Evolutionary conservation across 495 filamentous ascomycete species (phyloP).

Genomic region (Tetracladium setigerum): DNA sequence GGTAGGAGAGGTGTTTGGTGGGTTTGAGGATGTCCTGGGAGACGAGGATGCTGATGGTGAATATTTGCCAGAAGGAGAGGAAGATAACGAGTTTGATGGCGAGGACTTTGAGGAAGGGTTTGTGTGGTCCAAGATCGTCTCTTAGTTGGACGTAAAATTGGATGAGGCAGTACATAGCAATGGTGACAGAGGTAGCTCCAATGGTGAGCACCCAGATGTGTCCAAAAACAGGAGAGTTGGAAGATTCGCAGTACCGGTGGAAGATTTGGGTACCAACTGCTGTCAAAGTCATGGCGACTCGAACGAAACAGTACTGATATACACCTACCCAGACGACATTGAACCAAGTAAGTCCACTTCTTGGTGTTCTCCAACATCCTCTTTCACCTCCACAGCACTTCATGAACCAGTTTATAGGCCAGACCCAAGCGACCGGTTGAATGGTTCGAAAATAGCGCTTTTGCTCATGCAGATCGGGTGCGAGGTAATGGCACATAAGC

Average conservation of each 20-base stretch:
- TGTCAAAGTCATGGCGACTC: slow-evolving; percentile 75
- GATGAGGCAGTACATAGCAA: slow-evolving; percentile 90
- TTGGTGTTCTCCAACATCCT: slow-evolving; percentile 64
- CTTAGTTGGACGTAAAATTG: slow-evolving; percentile 81
- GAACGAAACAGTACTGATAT: slow-evolving; percentile 87
- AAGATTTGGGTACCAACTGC: slow-evolving; percentile 65
- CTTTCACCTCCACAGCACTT: slow-evolving; percentile 58
- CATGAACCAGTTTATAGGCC: slow-evolving; percentile 62
- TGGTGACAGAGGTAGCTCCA: slow-evolving; percentile 63
- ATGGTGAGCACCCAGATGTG: slow-evolving; percentile 77
- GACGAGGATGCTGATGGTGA: slow-evolving; percentile 62
- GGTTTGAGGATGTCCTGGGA: slow-evolving; percentile 55
- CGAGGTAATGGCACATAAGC: slow-evolving; percentile 79
- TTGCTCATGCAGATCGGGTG: slow-evolving; percentile 71
- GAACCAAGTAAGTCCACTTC: slow-evolving; percentile 88
- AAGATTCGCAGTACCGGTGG: slow-evolving; percentile 69
- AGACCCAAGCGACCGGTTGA: slow-evolving; percentile 64
- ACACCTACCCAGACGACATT: slow-evolving; percentile 84
- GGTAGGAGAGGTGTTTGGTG: slow-evolving; percentile 51
- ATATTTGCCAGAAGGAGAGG: slow-evolving; percentile 86
- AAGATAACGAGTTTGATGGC: slow-evolving; percentile 95
- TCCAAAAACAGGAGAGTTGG: slow-evolving; percentile 67
- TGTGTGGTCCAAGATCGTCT: slow-evolving; percentile 57
- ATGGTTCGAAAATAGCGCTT: slow-evolving; percentile 80
- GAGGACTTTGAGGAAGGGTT: slow-evolving; percentile 73